Base-by-base conservation (phyloP, 2,329 filamentous ascomycete species). In the Tolypocladium album region DNA sequence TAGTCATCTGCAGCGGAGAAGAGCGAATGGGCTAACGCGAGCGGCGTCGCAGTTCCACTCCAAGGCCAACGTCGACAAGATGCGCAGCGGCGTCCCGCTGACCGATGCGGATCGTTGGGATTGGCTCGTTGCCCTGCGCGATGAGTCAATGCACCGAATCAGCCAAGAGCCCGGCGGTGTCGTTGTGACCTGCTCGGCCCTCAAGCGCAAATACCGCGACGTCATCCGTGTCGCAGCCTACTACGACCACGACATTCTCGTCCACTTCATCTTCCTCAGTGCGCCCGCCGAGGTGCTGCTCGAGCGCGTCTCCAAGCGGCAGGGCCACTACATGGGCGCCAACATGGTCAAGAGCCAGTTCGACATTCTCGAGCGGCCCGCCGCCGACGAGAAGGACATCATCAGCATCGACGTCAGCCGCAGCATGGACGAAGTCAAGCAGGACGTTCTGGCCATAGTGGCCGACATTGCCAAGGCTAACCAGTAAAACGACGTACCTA, bases 201-300 rank as follows among this genome's bases (percentile, higher is more conserved):
- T 99, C 59, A 97, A 97, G 81, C 89, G 90, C 73, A 97, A 96
- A 77, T 99, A 99, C 79, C 88, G 94, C 67, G 94, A 99, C 68
- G 89, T 93, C 63, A 90, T 94, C 71, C 85, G 90, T 39, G 86
- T 92, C 11, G 89, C 89, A 9, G 86, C 86, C 20, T 92, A 92
- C 76, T 88, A 88, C 72, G 81, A 86, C 64, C 83, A 86, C 59
- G 82, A 83, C 59, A 83, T 92, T n/a, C 79, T 83, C 62, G 84
- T 97, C 57, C 93, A 97, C 76, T 97, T 99, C 72, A 87, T 99
- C 67, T 99, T 93, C 76, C 86, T 99, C 45, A 83, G 88, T 64
- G 91, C 92, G 0, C 79, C 84, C 52, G 89, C 95, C 73, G 82
- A 86, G 60, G 81, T 89, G 12, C 82, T 97, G 38, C 78, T 95